phyloP scores from a whole-genome alignment of 148 eudicot genomes.

The Rhododendron ovatum region DNA sequence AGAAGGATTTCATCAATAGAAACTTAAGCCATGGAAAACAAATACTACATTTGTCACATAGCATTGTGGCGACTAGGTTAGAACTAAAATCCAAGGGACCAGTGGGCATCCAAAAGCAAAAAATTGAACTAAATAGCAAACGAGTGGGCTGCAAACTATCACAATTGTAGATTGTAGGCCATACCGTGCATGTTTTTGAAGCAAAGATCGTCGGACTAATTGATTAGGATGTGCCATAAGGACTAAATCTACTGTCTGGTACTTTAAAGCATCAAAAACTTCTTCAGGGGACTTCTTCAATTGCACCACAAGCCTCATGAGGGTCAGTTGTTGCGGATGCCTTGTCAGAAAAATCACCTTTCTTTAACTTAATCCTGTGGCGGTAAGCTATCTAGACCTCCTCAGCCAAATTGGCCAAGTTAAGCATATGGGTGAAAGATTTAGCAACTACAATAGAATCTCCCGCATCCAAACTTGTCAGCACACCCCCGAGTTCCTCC shows the following conservation, averaged over 20 bases:
- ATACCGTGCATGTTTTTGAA: conserved; percentile 96
- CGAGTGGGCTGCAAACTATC: neutral
- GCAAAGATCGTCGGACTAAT: conserved; percentile 27
- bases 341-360: conserved; percentile 83
- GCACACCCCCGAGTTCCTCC: conserved; percentile 75
- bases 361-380: conserved; percentile 68
- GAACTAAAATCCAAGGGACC: no score
- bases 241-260: conserved; percentile 68
- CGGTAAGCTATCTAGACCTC: conserved; percentile 58
- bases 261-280: conserved; percentile 85
- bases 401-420: conserved; percentile 51
- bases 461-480: conserved; percentile 86
- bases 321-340: conserved; percentile 87
- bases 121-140: no score
- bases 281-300: conserved; percentile 10
- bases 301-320: conserved; percentile 22
- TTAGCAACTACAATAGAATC: conserved; percentile 89
- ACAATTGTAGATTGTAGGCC: neutral
- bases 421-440: conserved; percentile 93
- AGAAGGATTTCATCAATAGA: no score
- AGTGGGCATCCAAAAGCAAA: no score
- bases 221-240: conserved; percentile 8
- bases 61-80: no score
- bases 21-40: no score
- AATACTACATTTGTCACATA: no score